Evolutionary conservation across 2,329 filamentous ascomycete species (phyloP), one percentile per base, ranked within the genome.

Genomic region (Pseudocercospora cruenta): DNA sequence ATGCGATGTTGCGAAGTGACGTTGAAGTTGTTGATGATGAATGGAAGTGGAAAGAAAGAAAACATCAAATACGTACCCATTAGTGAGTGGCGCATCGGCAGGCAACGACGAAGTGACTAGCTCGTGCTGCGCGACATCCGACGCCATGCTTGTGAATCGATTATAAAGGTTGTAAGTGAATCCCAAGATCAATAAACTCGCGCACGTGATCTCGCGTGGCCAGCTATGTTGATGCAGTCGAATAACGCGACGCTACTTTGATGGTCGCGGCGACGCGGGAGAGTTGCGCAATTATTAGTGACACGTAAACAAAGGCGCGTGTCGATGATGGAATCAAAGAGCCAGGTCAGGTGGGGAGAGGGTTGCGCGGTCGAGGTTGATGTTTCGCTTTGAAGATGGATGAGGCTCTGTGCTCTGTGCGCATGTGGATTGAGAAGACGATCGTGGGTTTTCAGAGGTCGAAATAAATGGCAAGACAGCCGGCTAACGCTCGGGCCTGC

Each of bases 161-260:
- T 21, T 58, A 39, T 36, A 58, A 22, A 19, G 26, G 53, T 22
- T 22, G 39, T 53, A 58, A 60, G 53, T 31, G 53, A 49, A 54
- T 26, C 22, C 33, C 16, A n/a, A 16, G 57, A 47, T 26, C 16
- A 43, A 39, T 45, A 51, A 33, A 62, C 24, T 16, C 28, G 55
- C 53, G 67, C 69, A 71, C 70, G 70, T 70, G 70, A 71, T 64
- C 45, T 57, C 70, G 70, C 66, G 69, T 36, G 33, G 33, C 60
- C 21, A 28, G 66, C 33, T 10, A 51, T 47, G 51, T 57, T 39
- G 39, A 51, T 62, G 58, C 53, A 58, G 45, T 26, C 33, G 61
- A 39, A 59, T 31, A 60, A 63, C 54, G 57, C 66, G 64, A 64
- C 55, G 60, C 60, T 54, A 47, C 31, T 58, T 57, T 59, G 60